Percentiles rank a stretch among this genome's conserved stretches.
phyloP scores from a whole-genome alignment of 2,329 filamentous ascomycete species.

The Blastomyces gilchristii region DNA sequence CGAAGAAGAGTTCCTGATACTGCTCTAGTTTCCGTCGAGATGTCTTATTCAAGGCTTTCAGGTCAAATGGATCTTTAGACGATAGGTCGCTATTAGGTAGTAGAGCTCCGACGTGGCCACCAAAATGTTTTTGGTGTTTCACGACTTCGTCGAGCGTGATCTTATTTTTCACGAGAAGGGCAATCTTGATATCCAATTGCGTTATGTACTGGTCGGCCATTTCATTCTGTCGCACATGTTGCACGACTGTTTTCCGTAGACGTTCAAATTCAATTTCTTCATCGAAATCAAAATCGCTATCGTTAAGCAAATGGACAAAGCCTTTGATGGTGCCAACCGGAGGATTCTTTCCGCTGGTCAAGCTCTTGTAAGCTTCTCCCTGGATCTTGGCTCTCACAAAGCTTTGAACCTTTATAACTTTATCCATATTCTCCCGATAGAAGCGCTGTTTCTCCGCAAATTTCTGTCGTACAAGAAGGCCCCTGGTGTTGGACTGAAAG shows the following conservation, averaged over 20 bases:
- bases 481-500: constrained; percentile 65
- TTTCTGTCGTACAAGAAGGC: constrained; percentile 58
- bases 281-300: constrained; percentile 98
- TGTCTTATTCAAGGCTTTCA: constrained; percentile 95
- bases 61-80: constrained; percentile 84
- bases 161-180: constrained; percentile 96
- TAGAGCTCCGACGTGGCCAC: constrained; percentile 73
- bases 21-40: constrained; percentile 90
- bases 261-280: constrained; percentile 96
- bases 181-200: constrained; percentile 97
- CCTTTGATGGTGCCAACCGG: constrained; percentile 95
- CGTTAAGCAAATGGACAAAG: constrained; percentile 93
- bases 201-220: constrained; percentile 96
- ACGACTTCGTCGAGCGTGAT: constrained; percentile 97
- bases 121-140: constrained; percentile 91
- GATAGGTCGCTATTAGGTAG: constrained; percentile 81
- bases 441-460: constrained; percentile 80
- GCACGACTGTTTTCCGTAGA: constrained; percentile 87
- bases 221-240: constrained; percentile 95
- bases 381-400: constrained; percentile 91
- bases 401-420: constrained; percentile 97
- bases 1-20: constrained; percentile 96
- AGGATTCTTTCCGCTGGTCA: constrained; percentile 92
- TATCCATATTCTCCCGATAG: constrained; percentile 96
- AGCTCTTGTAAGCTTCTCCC: constrained; percentile 93